phyloP scores from a whole-genome alignment of 2,329 filamentous ascomycete genomes.

The Niveomyces coronatus region DNA sequence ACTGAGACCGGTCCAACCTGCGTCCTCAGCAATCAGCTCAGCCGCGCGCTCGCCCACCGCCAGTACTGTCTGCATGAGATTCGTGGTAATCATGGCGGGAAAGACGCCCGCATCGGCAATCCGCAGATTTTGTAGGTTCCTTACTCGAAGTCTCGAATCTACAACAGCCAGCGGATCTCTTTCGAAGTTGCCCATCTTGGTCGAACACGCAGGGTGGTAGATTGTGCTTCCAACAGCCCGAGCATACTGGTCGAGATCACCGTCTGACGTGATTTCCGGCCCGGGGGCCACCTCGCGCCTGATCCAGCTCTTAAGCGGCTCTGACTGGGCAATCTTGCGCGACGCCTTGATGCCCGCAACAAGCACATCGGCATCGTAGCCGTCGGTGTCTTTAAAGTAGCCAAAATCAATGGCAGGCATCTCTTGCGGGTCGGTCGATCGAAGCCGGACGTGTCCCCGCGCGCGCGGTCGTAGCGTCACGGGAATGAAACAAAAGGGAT shows the following conservation, averaged over 20 bases:
- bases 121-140: constrained; percentile 61
- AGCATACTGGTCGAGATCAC: constrained; percentile 73
- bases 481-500: constrained; percentile 88
- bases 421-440: constrained; percentile 60
- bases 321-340: constrained; percentile 63
- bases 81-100: constrained; percentile 76
- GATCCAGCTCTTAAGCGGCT: constrained; percentile 74
- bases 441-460: constrained; percentile 67
- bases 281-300: constrained; percentile 74
- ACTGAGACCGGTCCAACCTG: too few relatives aligned
- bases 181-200: constrained; percentile 72
- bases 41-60: constrained; percentile 75
- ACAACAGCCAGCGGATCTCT: constrained; percentile 68
- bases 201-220: constrained; percentile 82
- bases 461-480: constrained; percentile 79
- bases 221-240: constrained; percentile 76
- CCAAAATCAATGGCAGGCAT: constrained; percentile 82
- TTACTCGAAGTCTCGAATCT: constrained; percentile 61
- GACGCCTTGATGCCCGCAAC: constrained; percentile 68
- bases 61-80: constrained; percentile 85
- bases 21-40: constrained; percentile 64
- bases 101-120: constrained; percentile 85
- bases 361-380: constrained; percentile 74
- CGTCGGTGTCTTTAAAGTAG: constrained; percentile 80
- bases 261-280: constrained; percentile 61